These are phyloP conservation scores for Alternaria viburni DNA, from an alignment of 2,329 filamentous ascomycete species.

Conservation along the genomic window DNA sequence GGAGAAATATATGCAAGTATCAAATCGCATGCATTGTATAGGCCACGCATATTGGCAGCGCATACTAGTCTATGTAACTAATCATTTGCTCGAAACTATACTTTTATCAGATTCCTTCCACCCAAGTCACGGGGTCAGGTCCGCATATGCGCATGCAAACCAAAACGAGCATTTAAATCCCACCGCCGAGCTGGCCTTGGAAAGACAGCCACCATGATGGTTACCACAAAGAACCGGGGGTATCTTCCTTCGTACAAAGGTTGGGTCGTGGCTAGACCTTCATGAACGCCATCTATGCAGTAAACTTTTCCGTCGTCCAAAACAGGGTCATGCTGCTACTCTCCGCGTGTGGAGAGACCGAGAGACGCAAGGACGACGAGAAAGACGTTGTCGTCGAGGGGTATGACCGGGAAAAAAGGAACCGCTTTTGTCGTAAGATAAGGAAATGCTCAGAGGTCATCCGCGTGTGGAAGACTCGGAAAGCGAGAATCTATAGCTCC, in stretches of 20 bases:
- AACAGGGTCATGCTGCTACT: slow-evolving; percentile 32
- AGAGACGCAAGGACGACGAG: slow-evolving; percentile 39
- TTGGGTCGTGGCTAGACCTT: slow-evolving; percentile 35
- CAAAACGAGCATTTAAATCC: slow-evolving; percentile 29
- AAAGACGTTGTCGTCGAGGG: slow-evolving; percentile 35
- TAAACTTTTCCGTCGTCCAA: slow-evolving; percentile 43
- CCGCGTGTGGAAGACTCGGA: slow-evolving; percentile 47
- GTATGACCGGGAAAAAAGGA: slow-evolving; percentile 46
- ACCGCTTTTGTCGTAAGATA: slow-evolving; percentile 46
- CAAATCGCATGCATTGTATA: slow-evolving; percentile 37
- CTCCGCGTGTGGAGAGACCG: slow-evolving; percentile 32
- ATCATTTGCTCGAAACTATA: slow-evolving; percentile 42
- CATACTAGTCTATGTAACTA: slow-evolving; percentile 43
- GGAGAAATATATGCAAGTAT: slow-evolving; percentile 11
- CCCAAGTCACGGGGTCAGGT: slow-evolving; percentile 39
- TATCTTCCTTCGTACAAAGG: slow-evolving; percentile 45
- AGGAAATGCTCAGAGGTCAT: slow-evolving; percentile 39
- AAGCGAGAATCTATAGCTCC: slow-evolving; percentile 50
- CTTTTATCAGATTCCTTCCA: slow-evolving; percentile 47
- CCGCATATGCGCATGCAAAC: slow-evolving; percentile 34
- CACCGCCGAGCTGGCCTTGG: slow-evolving; percentile 34
- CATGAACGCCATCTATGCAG: slow-evolving; percentile 50
- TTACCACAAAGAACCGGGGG: slow-evolving; percentile 35
- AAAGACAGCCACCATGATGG: slow-evolving; percentile 31
- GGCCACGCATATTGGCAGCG: slow-evolving; percentile 25